Percentiles rank a stretch among this genome's conserved stretches.
Evolutionary conservation across 768 basidiomycete species (phyloP).

Genomic region (Leucocoprinus leucothites): DNA sequence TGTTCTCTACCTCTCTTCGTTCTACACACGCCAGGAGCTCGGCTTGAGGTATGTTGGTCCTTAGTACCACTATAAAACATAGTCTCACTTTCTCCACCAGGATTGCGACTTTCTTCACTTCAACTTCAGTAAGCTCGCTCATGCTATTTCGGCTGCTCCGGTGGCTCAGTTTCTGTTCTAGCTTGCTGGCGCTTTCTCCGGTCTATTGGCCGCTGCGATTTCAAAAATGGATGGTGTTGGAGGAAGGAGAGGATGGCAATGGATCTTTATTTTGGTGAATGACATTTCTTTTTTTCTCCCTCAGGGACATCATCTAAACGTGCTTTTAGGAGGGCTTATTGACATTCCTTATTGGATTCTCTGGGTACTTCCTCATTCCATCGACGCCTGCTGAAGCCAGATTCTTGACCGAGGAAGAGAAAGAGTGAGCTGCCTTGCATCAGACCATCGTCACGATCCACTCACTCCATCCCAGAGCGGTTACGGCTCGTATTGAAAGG

Average conservation of each 20-base stretch:
- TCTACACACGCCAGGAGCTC: too few relatives aligned
- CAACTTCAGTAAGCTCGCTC: too few relatives aligned
- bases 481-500: conserved; percentile 5
- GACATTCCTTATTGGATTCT: conserved; percentile 40
- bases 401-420: conserved; percentile 36
- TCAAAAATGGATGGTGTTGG: too few relatives aligned
- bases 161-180: too few relatives aligned
- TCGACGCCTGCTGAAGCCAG: conserved; percentile 29
- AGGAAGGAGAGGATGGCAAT: too few relatives aligned
- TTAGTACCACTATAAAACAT: not conserved
- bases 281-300: conserved; percentile 46
- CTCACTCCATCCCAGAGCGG: too few relatives aligned
- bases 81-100: conserved; percentile 18
- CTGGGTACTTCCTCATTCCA: too few relatives aligned
- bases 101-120: too few relatives aligned
- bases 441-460: too few relatives aligned
- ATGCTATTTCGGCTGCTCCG: too few relatives aligned
- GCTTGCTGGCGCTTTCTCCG: too few relatives aligned
- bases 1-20: conserved; percentile 35
- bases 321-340: conserved; percentile 35
- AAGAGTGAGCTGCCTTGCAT: conserved; percentile 22
- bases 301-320: conserved; percentile 20
- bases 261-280: conserved; percentile 58
- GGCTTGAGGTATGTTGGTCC: conserved; percentile 21
- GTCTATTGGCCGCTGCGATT: too few relatives aligned